Base-by-base conservation (phyloP, 2,329 filamentous ascomycete genomes). In the Xylaria sp. region DNA sequence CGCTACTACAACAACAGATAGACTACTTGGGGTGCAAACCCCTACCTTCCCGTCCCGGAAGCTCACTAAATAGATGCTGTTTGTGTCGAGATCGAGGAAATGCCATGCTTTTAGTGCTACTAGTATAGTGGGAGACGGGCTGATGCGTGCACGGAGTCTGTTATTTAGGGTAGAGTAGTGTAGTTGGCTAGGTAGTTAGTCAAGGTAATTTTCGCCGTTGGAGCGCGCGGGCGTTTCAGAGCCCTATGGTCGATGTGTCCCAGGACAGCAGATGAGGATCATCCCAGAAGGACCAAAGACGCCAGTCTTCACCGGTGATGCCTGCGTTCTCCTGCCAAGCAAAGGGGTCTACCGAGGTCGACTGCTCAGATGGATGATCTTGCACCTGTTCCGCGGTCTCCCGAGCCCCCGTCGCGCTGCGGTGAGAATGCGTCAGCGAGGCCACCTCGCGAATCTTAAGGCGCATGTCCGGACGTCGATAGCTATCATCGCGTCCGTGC, bases 221-320 rank as follows among this genome's bases (percentile, higher is more conserved):
- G 20, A 43, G 10, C 20, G 23, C 15, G 6, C 10, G 7, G n/a
- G 6, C 15, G 15, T 49, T 54, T 60, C 31, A 71, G 48, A 65
- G 67, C 28, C 64, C 69, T 43, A 71, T 67, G 6, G 67, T 52
- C 43, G 69, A 69, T 2, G 64, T 58, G 59, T 71, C 69, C 67
- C 67, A 71, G 15, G 67, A 69, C 6, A 67, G 62, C 2, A 71
- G 64, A 62, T 71, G 67, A 18, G 69, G 69, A 48, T 71, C 69
- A 13, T 71, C 69, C 69, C 69, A 71, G 55, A 71, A 71, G 7
- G 69, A 71, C 64, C 69, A 71, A 2, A 71, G 31, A 6, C 69
- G 60, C 69, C 69, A 71, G 41, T 71, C 69, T 18, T 70, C 67
- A 9, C 60, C 62, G 12, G 61, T 62, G 8, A 64, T 36, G 15